phyloP scores from a whole-genome alignment of 139 green algal species.

The Chlamydomonas urium region DNA sequence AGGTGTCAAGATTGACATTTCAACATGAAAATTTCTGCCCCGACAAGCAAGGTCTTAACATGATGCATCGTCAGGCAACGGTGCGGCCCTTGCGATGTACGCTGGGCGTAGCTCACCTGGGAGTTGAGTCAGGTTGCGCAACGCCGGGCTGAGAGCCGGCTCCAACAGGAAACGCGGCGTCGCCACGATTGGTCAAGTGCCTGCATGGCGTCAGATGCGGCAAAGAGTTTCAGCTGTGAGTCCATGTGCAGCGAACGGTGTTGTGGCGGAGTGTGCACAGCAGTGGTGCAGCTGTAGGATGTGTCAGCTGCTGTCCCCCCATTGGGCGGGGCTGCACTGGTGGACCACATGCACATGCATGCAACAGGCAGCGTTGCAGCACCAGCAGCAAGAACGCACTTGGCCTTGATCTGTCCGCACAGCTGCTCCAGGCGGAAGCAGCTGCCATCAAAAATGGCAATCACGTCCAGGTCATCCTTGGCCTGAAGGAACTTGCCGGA shows the following conservation, averaged over 20 bases:
- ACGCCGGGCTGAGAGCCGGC: too few species aligned
- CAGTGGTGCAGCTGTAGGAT: too few species aligned
- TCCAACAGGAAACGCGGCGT: background rate
- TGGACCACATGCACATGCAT: background rate
- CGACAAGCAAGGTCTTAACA: background rate
- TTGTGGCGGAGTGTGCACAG: too few species aligned
- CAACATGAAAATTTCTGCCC: background rate
- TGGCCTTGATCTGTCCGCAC: slow-evolving; percentile 1
- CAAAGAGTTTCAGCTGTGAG: background rate
- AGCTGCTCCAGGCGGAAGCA: slow-evolving; percentile 9
- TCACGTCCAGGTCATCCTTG: slow-evolving; percentile 5
- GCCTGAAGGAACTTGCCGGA: background rate
- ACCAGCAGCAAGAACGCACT: background rate
- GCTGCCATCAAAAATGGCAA: slow-evolving; percentile 11
- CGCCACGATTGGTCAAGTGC: background rate
- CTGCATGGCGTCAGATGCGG: background rate
- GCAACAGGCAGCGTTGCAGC: background rate
- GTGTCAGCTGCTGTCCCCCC: too few species aligned
- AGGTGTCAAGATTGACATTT: background rate
- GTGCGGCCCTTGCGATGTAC: too few species aligned
- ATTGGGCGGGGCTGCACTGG: background rate
- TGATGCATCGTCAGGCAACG: too few species aligned
- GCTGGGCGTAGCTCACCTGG: too few species aligned
- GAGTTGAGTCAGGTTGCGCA: too few species aligned
- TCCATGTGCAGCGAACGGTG: background rate